A percentile compares a stretch with the other conserved stretches of the same genome.
phyloP scores from a whole-genome alignment of 208 protist species.

The Wallacemonas sp. region DNA sequence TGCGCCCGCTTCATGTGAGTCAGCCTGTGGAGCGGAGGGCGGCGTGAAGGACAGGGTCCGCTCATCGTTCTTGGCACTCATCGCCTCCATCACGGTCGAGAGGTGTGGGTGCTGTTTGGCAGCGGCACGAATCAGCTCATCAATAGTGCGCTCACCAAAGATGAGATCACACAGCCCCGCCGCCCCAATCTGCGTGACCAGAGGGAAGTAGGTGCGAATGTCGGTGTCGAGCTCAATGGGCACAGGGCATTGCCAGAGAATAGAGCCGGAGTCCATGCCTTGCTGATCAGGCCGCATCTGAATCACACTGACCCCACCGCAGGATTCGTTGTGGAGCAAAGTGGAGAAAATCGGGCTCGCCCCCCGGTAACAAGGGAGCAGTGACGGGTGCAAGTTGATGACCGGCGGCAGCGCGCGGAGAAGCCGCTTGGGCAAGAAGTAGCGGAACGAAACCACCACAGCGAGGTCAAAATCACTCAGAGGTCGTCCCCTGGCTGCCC shows the following conservation, averaged over 20 bases:
- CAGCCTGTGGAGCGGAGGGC: not conserved
- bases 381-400: conserved; percentile 90
- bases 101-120: conserved; percentile 10
- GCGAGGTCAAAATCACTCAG: conserved; percentile 68
- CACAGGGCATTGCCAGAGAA: conserved; percentile 77
- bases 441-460: conserved; percentile 87
- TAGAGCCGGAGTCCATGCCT: conserved; percentile 75
- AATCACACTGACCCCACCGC: conserved; percentile 78
- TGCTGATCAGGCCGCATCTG: conserved; percentile 49
- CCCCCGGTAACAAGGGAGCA: conserved; percentile 86
- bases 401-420: conserved; percentile 63
- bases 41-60: not conserved
- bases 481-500: conserved; percentile 30
- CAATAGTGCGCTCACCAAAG: conserved; percentile 44
- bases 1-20: too few relatives aligned
- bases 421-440: conserved; percentile 72
- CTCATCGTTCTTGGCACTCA: not conserved
- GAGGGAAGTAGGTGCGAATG: conserved; percentile 82
- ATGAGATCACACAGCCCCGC: conserved; percentile 72
- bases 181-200: conserved; percentile 69
- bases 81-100: conserved; percentile 17
- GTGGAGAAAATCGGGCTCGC: conserved; percentile 89
- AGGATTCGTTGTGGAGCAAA: conserved; percentile 64
- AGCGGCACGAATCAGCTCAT: conserved; percentile 17
- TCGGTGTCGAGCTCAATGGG: conserved; percentile 67